A percentile compares a stretch with the other conserved stretches of the same genome.
Conservation (phyloP, 768 basidiomycete genomes). For the Leccinum disarticulatum region DNA sequence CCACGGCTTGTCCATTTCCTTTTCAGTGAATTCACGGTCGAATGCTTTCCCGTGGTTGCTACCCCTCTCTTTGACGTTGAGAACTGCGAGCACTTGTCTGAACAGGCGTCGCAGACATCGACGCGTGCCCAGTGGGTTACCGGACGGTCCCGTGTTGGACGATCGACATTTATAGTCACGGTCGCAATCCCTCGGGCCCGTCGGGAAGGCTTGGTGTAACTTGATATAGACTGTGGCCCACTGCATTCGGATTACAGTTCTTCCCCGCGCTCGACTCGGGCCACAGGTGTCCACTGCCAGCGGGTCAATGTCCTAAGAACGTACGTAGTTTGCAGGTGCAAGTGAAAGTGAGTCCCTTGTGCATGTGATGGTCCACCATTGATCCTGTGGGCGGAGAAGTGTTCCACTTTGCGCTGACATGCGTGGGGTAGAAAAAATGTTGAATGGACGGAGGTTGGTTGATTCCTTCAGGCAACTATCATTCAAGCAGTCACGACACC, state of each 20-base stretch:
- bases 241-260: not conserved
- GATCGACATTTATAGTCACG: not conserved
- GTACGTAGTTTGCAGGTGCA: not conserved
- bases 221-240: not conserved
- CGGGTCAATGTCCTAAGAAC: not conserved
- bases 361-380: no score
- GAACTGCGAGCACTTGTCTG: not conserved
- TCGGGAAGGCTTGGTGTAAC: not conserved
- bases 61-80: not conserved
- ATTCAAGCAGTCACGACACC: not conserved
- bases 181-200: not conserved
- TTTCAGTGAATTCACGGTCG: not conserved
- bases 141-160: not conserved
- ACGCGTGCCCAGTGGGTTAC: not conserved
- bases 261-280: not conserved
- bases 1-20: not conserved
- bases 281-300: not conserved
- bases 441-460: not conserved
- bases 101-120: not conserved
- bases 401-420: not conserved
- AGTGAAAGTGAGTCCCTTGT: not conserved
- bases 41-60: not conserved
- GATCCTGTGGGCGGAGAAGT: not conserved
- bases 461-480: not conserved
- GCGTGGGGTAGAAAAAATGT: not conserved